Evolutionary conservation across 2,329 filamentous ascomycete genomes (phyloP).

Genomic region (Camillea tinctor): DNA sequence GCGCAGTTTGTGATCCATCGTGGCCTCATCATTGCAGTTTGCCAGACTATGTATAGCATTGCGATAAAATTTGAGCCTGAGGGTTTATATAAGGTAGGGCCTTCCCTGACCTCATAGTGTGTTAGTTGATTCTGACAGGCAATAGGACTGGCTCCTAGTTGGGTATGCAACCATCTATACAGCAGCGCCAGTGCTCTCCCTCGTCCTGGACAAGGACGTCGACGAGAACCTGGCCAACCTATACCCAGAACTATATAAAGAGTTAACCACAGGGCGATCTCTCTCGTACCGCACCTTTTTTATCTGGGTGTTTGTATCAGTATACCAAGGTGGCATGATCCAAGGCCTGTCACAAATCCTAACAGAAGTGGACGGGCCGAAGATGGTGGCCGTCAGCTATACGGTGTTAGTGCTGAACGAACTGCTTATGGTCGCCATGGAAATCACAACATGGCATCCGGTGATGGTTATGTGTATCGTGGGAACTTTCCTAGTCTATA

Average conservation of each 20-base stretch:
- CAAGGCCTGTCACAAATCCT: constrained; percentile 91
- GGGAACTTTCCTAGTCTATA: constrained; percentile 78
- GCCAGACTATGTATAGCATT: constrained; percentile 96
- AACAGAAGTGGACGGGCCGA: constrained; percentile 68
- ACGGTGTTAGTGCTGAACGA: constrained; percentile 92
- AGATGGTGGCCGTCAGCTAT: constrained; percentile 88
- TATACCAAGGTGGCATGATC: constrained; percentile 95
- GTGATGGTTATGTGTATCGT: constrained; percentile 84
- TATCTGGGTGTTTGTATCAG: constrained; percentile 89
- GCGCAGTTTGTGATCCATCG: constrained; percentile 98
- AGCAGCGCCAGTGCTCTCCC: constrained; percentile 85
- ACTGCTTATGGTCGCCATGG: constrained; percentile 93
- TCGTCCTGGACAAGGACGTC: constrained; percentile 93
- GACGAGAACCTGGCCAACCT: constrained; percentile 91
- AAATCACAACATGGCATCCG: constrained; percentile 95
- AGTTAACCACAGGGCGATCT: constrained; percentile 84
- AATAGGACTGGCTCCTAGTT: constrained; percentile 86
- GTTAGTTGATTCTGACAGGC: constrained; percentile 20
- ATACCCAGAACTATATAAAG: constrained; percentile 96
- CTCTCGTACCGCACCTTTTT: constrained; percentile 94
- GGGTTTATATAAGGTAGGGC: constrained; percentile 74
- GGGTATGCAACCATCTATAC: constrained; percentile 97
- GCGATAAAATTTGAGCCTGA: constrained; percentile 90
- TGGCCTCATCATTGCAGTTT: constrained; percentile 90
- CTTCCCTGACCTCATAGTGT: not conserved